Conservation (phyloP, 1,139 yeast genomes). For the Nematodospora anomalae region DNA sequence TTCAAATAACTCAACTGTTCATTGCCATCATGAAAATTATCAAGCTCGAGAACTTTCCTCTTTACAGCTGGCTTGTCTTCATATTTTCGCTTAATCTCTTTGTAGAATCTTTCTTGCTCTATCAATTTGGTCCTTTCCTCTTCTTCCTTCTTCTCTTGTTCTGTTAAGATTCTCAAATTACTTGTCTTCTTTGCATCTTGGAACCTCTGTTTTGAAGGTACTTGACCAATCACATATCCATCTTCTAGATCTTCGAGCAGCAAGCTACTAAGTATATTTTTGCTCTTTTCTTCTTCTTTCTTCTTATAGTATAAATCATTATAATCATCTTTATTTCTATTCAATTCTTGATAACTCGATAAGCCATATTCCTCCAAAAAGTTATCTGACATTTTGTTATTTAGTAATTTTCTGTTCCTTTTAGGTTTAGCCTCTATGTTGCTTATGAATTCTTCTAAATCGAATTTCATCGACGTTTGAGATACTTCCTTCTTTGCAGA, state of each 20-base stretch:
- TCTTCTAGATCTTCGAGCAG: conserved; percentile 27
- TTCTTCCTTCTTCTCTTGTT: conserved; percentile 31
- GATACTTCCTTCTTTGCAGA: conserved; percentile 12
- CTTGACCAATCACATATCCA: conserved; percentile 40
- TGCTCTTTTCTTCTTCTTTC: conserved; percentile 12
- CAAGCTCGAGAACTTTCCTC: conserved; percentile 36
- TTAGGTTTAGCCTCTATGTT: conserved; percentile 21
- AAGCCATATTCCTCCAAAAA: conserved; percentile 45
- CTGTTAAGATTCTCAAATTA: conserved; percentile 22
- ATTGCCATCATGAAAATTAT: conserved; percentile 27
- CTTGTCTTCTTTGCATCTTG: conserved; percentile 8
- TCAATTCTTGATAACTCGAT: conserved; percentile 29
- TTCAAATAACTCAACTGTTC: conserved; percentile 30
- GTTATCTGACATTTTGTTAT: conserved; percentile 32
- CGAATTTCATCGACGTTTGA: conserved; percentile 12
- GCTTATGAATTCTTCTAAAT: conserved; percentile 29
- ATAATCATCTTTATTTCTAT: conserved; percentile 29
- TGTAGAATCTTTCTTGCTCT: conserved; percentile 29
- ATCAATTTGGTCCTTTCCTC: conserved; percentile 23
- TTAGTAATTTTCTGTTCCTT: conserved; percentile 33
- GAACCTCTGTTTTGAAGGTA: conserved; percentile 13
- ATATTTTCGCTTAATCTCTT: conserved; percentile 32
- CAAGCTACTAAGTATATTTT: conserved; percentile 21
- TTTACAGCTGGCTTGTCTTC: conserved; percentile 15
- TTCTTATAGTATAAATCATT: conserved; percentile 23